Evolutionary conservation across 1,139 yeast genomes (phyloP), one percentile per base, ranked within the genome.

Genomic region (Candida glucosophila): DNA sequence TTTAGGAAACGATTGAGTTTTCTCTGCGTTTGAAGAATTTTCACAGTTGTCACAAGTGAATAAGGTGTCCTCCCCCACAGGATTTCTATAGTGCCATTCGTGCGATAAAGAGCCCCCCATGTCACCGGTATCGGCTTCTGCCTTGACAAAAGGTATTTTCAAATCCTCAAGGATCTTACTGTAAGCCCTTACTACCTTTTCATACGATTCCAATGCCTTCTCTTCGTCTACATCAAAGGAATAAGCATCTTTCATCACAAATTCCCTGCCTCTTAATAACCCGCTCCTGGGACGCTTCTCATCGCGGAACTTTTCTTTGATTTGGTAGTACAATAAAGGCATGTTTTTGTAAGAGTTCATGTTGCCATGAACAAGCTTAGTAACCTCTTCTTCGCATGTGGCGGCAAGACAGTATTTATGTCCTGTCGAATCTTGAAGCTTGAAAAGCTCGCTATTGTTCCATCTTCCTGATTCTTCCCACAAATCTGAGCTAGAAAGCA

Each of bases 281-380:
- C 98, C 99, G 26, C 90, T 86, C 30, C 98, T 58, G 2, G 98
- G 96, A 37, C 99, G 58, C 37, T 72, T 70, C 46, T 90, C 98
- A 49, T 86, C 85, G 29, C 98, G 59, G 48, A 76, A 90, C 49
- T 90, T 90, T 29, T 82, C 67, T 21, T 78, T 71, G 27, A 90
- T 76, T 49, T 92, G 98, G 48, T 81, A 90, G 28, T 76, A 67
- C 20, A 74, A 48, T 14, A 82, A 40, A 0, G 98, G 98, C 26
- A 88, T 53, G 33, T 74, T 75, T 39, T 77, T 77, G 47, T 80
- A 77, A 27, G 80, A 71, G 2, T 61, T 52, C 1, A 74, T 54
- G 17, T 57, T 60, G 19, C 52, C 49, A n/a, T 68, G 67, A 15
- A 85, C 77, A 28, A 85, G 48, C 14, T 62, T 58, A 0, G 96